A percentile compares a stretch with the other conserved stretches of the same genome.
Conservation (phyloP, 2,329 filamentous ascomycete genomes). For the Fusarium oxysporum region DNA sequence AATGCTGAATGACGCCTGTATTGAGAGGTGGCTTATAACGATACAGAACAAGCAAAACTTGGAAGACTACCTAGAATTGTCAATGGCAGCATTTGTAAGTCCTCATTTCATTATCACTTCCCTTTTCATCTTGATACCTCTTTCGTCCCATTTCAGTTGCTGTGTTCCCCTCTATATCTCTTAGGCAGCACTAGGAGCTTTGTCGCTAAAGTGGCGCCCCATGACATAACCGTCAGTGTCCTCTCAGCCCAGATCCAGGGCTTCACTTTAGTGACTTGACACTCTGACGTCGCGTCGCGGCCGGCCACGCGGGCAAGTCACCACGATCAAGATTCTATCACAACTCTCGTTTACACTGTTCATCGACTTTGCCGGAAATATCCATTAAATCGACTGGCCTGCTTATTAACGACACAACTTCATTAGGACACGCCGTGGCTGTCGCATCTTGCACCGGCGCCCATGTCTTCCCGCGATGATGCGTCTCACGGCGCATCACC, state of each 20-base stretch:
- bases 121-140: neutral
- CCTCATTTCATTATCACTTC: neutral
- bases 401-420: constrained; percentile 34
- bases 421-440: constrained; percentile 62
- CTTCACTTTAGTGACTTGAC: constrained; percentile 30
- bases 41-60: constrained; percentile 41
- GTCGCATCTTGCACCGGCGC: constrained; percentile 55
- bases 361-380: neutral
- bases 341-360: neutral
- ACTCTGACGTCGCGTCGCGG: constrained; percentile 42
- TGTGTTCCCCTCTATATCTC: neutral
- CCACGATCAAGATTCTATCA: constrained; percentile 9
- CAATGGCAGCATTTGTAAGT: constrained; percentile 54
- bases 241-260: constrained; percentile 17
- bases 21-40: constrained; percentile 37
- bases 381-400: neutral
- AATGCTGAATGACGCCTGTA: constrained; percentile 48
- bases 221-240: constrained; percentile 41
- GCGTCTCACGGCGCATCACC: constrained; percentile 50
- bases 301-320: constrained; percentile 23
- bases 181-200: constrained; percentile 1
- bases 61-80: constrained; percentile 27
- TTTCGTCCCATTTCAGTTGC: neutral
- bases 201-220: constrained; percentile 33
- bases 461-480: constrained; percentile 56